A percentile compares a stretch with the other conserved stretches of the same genome.
These are phyloP conservation scores for Cokeromyces recurvatus DNA, from an alignment of 371 early-diverging fungal species.

Conservation along the genomic window DNA sequence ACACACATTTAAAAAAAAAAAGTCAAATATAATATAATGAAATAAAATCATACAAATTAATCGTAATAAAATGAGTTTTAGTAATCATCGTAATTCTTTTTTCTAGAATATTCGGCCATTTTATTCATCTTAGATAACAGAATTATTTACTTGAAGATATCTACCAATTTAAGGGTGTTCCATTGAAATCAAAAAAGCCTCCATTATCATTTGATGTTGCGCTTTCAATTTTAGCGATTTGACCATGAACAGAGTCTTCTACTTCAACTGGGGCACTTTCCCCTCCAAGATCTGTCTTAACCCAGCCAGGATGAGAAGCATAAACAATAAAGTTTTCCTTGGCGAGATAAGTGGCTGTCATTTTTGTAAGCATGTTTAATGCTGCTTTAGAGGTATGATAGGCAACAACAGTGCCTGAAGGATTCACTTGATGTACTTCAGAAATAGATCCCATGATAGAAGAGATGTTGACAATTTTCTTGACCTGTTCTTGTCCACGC, in stretches of 20 bases:
- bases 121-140: too few species aligned
- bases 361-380: constrained; percentile 17
- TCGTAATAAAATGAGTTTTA: too few species aligned
- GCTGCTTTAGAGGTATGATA: constrained; percentile 18
- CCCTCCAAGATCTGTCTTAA: constrained; percentile 18
- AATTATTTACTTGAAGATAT: neutral
- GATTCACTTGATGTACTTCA: neutral
- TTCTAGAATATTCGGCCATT: too few species aligned
- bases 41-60: neutral
- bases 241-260: constrained; percentile 7
- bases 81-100: too few species aligned
- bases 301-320: constrained; percentile 22
- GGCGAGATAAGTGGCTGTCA: constrained; percentile 5
- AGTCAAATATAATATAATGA: neutral
- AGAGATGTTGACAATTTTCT: constrained; percentile 22
- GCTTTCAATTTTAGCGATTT: constrained; percentile 1
- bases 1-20: too few species aligned
- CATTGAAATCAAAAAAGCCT: constrained; percentile 7
- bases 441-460: constrained; percentile 15
- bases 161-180: constrained; percentile 16
- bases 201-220: constrained; percentile 8
- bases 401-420: neutral
- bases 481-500: constrained; percentile 7
- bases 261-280: neutral
- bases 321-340: constrained; percentile 18